A percentile compares a stretch with the other conserved stretches of the same genome.
phyloP scores from a whole-genome alignment of 164 flowering plant species.

The Liriodendron chinense region DNA sequence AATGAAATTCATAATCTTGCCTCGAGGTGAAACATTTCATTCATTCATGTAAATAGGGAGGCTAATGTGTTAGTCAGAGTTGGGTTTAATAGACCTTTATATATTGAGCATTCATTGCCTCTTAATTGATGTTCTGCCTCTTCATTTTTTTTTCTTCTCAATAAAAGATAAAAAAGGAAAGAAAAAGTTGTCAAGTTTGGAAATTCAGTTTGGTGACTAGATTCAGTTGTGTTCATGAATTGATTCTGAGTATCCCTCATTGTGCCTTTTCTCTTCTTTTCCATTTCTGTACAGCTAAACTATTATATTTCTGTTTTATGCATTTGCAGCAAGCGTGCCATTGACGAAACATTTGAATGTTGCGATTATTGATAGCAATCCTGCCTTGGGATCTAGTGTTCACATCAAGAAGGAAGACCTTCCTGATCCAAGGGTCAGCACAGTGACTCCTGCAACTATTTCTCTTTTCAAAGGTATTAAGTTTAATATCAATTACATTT shows the following conservation, averaged over 20 bases:
- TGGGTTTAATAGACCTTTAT: no score
- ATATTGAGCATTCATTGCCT: no score
- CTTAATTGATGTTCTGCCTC: no score
- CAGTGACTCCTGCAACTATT: constrained; percentile 89
- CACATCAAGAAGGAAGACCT: constrained; percentile 59
- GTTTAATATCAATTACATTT: neutral
- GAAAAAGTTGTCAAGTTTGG: no score
- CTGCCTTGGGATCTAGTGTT: constrained; percentile 40
- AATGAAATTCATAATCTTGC: no score
- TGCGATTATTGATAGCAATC: constrained; percentile 91
- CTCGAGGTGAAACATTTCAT: no score
- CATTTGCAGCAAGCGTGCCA: constrained; percentile 68
- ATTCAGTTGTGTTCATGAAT: no score
- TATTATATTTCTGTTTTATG: neutral
- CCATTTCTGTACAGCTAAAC: neutral
- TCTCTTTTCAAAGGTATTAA: constrained; percentile 78
- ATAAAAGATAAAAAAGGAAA: no score
- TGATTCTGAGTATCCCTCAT: neutral
- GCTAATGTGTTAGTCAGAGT: no score
- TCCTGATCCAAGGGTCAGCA: constrained; percentile 97
- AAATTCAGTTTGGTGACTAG: no score
- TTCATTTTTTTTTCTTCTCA: no score
- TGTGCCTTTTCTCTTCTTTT: neutral
- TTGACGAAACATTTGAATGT: constrained; percentile 78
- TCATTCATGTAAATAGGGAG: no score